Percentiles rank a stretch among this genome's conserved stretches.
Evolutionary conservation across 306 rosid genomes (phyloP).

Genomic region (Corylus americana): DNA sequence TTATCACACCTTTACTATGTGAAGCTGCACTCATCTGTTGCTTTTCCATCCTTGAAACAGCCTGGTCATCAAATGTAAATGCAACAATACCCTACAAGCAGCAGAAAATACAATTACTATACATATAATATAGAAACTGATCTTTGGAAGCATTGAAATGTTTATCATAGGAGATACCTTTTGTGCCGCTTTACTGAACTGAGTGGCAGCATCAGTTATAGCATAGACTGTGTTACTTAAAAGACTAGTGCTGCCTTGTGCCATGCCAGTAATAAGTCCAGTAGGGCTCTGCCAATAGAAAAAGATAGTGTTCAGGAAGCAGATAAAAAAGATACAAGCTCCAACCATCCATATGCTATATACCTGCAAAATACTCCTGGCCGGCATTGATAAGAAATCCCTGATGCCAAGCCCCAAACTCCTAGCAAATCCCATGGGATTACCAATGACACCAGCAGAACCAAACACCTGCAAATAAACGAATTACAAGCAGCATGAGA

Average conservation of each 20-base stretch:
- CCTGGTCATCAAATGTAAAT: conserved; percentile 90
- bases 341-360: background rate
- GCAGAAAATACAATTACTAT: conserved; percentile 20
- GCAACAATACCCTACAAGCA: conserved; percentile 85
- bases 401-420: conserved; percentile 84
- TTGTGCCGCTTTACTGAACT: conserved; percentile 96
- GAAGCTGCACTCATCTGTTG: conserved; percentile 60
- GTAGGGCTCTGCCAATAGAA: conserved; percentile 74
- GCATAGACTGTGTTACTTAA: conserved; percentile 91
- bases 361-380: conserved; percentile 79
- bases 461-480: conserved; percentile 76
- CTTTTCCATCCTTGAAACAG: conserved; percentile 63
- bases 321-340: background rate
- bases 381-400: conserved; percentile 90
- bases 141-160: conserved; percentile 13
- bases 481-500: conserved; percentile 21
- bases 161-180: conserved; percentile 53
- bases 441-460: conserved; percentile 98
- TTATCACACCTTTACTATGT: conserved; percentile 77
- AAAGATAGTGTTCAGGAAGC: conserved; percentile 11
- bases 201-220: conserved; percentile 90
- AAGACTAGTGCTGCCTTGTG: conserved; percentile 94
- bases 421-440: conserved; percentile 97
- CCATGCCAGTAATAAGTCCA: conserved; percentile 88
- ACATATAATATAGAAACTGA: conserved; percentile 1